A percentile compares a stretch with the other conserved stretches of the same genome.
Conservation (phyloP, 2,329 filamentous ascomycete species). For the Tolypocladium tundrense region DNA sequence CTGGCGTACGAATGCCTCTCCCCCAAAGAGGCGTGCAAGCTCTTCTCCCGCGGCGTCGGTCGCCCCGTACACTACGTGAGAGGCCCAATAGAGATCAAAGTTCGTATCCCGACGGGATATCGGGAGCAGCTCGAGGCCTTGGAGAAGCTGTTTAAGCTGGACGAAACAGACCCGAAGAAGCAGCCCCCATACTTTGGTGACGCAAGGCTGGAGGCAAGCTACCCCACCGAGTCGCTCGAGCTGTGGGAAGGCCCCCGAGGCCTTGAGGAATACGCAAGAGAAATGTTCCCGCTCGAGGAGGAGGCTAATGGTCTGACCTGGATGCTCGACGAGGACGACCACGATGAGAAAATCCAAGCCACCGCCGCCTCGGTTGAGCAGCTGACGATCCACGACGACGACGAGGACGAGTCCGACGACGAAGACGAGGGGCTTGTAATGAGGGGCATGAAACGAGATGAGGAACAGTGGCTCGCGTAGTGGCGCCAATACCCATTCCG, state of each 20-base stretch:
- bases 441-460: constrained; percentile 44
- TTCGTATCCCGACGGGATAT: constrained; percentile 81
- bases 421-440: constrained; percentile 50
- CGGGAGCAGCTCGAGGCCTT: constrained; percentile 70
- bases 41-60: constrained; percentile 69
- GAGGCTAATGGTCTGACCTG: constrained; percentile 87
- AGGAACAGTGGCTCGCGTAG: constrained; percentile 50
- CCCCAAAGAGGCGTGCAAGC: constrained; percentile 69
- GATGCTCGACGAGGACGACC: constrained; percentile 59
- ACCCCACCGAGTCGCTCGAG: constrained; percentile 64
- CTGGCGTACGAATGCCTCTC: constrained; percentile 85
- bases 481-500: not conserved
- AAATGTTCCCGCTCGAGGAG: constrained; percentile 91
- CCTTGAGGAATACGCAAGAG: constrained; percentile 87
- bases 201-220: constrained; percentile 45
- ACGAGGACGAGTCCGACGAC: constrained; percentile 35
- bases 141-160: constrained; percentile 46
- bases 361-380: constrained; percentile 26
- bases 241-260: constrained; percentile 88
- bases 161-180: constrained; percentile 39
- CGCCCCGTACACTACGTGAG: constrained; percentile 69
- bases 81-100: constrained; percentile 71
- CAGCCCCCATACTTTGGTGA: constrained; percentile 58
- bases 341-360: constrained; percentile 24
- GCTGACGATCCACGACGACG: constrained; percentile 29